Evolutionary conservation across 2,329 filamentous ascomycete genomes (phyloP), one percentile per base, ranked within the genome.

Genomic region (Aspergillus sp.): DNA sequence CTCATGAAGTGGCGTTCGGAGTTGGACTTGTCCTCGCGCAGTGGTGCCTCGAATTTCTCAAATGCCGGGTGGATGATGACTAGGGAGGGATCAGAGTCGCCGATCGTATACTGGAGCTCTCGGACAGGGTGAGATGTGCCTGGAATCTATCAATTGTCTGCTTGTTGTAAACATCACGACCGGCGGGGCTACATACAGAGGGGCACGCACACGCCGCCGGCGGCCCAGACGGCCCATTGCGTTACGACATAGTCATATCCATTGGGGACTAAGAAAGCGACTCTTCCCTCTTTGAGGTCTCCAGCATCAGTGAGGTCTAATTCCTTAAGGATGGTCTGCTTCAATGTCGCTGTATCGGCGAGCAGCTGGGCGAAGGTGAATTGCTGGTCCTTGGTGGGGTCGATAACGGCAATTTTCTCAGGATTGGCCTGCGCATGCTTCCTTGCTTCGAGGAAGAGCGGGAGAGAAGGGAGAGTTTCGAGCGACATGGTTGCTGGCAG

Each of bases 141-240:
- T 57, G 35, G 15, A 55, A 44, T 9, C n/a, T 14, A 12, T 37
- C 7, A 35, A 15, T 33, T 21, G 37, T 57, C 23, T 24, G 31
- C 17, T 48, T n/a, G 35, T 23, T 24, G 17, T 21, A 35, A 35
- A 23, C 9, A 8, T 23, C 21, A 23, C 15, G 37, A 27, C 21
- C 24, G 15, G 46, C 27, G 24, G 14, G 45, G 50, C 41, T 39
- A 62, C 71, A 52, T 74, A 78, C 76, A 79, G 12, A 79, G 66
- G 19, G 76, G 76, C 19, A 79, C 76, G 33, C 70, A 73, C 17
- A 78, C 70, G n/a, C 74, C 76, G 15, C 76, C 76, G 4, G 75
- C 73, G 11, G 75, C 75, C 76, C 76, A 78, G 52, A 77, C 62
- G 7, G 76, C 76, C 75, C 75, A 78, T 65, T 76, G 74, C 24